Conservation (phyloP, 2,329 filamentous ascomycete genomes). For the Colletotrichum cereale region DNA sequence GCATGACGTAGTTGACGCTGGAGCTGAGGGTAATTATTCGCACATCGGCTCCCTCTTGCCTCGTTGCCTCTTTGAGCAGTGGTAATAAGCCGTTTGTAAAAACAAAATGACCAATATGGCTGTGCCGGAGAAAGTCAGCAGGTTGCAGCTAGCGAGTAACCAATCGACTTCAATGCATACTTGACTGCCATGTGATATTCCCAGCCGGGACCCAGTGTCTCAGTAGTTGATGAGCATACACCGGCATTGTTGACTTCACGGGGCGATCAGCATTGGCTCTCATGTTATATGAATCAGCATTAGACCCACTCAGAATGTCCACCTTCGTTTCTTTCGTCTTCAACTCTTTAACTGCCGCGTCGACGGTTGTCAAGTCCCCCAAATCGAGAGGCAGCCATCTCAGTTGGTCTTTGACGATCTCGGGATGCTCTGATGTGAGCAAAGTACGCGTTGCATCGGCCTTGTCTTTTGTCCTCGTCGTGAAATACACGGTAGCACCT, state of each 20-base stretch:
- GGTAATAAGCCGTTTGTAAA: slow-evolving; percentile 46
- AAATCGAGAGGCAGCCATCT: slow-evolving; percentile 45
- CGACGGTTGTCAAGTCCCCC: slow-evolving; percentile 41
- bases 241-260: slow-evolving; percentile 46
- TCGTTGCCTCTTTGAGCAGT: slow-evolving; percentile 43
- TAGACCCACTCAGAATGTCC: slow-evolving; percentile 45
- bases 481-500: slow-evolving; percentile 47
- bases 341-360: slow-evolving; percentile 42
- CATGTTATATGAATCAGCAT: too few relatives aligned
- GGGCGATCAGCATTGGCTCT: neutral
- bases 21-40: slow-evolving; percentile 45
- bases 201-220: slow-evolving; percentile 41
- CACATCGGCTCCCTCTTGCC: slow-evolving; percentile 42
- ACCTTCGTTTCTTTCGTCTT: slow-evolving; percentile 43
- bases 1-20: slow-evolving; percentile 34
- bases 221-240: slow-evolving; percentile 1
- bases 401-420: slow-evolving; percentile 28
- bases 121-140: slow-evolving; percentile 30
- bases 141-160: neutral
- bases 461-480: slow-evolving; percentile 43
- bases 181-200: slow-evolving; percentile 44
- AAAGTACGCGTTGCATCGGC: slow-evolving; percentile 31
- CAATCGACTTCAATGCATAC: slow-evolving; percentile 29
- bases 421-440: slow-evolving; percentile 29
- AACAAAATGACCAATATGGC: slow-evolving; percentile 46